Evolutionary conservation across 2,329 filamentous ascomycete species (phyloP), one percentile per base, ranked within the genome.

Genomic region (Cryphonectria nitschkei): DNA sequence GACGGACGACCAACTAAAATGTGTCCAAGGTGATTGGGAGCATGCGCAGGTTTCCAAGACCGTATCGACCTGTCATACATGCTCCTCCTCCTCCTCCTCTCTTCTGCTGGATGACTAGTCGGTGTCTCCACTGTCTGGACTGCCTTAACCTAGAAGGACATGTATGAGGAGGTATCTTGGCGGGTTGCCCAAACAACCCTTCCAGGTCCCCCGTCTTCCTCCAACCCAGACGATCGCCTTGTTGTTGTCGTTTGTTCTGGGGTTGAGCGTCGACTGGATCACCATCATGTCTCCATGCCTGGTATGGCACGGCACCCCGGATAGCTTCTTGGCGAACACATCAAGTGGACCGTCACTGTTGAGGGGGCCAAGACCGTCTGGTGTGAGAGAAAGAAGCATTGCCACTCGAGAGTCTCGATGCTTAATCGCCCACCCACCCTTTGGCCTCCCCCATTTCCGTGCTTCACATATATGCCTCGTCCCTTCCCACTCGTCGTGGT

Each of bases 391-490:
- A n/a, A 3, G 37, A 41, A 11, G 39, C 11, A 63, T 26, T 50
- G 19, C 9, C 14, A 32, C 9, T 39, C 26, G n/a, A 37, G 34
- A 56, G 67, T 43, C 67, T 56, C 34, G 58, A 52, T 29, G 71
- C 69, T 72, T 71, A 68, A 41, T 64, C 37, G 37, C 37, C n/a
- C 22, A 34, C 16, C 16, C 19, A 29, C 32, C 13, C 61, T 46
- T 39, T 39, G 22, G 39, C 11, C 37, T 29, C 14, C 19, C 37
- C 13, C 13, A 13, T 14, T 39, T 11, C 9, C 37, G 26, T 43
- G 39, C 32, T 46, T 64, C n/a, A 29, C 69, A 74, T 81, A 81
- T 81, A 81, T 80, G 75, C 77, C 75, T 76, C 69, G 70, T 68
- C 64, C 75, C 73, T 62, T 62, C 46, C 34, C 34, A 22, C 56